phyloP scores from a whole-genome alignment of 345 rosid species.

The Eucalyptus regnans region DNA sequence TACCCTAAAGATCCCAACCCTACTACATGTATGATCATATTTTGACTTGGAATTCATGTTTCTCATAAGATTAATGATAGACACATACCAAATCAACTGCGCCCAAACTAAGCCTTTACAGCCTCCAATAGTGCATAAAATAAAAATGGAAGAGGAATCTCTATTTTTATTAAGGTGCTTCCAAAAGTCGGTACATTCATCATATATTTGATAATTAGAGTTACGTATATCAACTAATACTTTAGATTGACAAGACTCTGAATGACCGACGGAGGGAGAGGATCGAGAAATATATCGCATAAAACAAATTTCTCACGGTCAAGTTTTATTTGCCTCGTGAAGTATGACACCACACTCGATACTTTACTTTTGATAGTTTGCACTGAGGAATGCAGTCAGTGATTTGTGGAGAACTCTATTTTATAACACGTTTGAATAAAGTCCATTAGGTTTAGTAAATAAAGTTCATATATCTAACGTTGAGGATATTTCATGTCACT shows the following conservation, averaged over 20 bases:
- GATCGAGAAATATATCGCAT: not conserved
- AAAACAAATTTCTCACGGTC: not conserved
- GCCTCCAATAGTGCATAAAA: not conserved
- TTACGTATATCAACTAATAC: not conserved
- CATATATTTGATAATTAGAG: not conserved
- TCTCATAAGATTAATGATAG: not conserved
- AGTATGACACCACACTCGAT: not conserved
- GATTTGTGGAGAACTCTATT: not conserved
- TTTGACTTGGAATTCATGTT: not conserved
- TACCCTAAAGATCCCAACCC: not conserved
- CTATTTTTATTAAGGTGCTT: not conserved
- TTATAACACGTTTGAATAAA: not conserved
- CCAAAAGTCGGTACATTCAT: not conserved
- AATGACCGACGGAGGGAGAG: not conserved
- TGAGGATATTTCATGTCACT: not conserved
- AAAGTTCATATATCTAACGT: not conserved
- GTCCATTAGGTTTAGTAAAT: not conserved
- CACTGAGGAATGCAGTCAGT: not conserved
- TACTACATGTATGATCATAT: not conserved
- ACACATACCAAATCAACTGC: not conserved
- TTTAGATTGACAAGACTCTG: not conserved
- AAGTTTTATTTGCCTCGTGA: not conserved
- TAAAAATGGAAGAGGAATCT: not conserved
- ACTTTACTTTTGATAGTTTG: not conserved
- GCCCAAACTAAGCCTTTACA: not conserved